These are phyloP conservation scores for Musa acuminata DNA, from an alignment of 176 grass and related monocot species.

Conservation along the genomic window DNA sequence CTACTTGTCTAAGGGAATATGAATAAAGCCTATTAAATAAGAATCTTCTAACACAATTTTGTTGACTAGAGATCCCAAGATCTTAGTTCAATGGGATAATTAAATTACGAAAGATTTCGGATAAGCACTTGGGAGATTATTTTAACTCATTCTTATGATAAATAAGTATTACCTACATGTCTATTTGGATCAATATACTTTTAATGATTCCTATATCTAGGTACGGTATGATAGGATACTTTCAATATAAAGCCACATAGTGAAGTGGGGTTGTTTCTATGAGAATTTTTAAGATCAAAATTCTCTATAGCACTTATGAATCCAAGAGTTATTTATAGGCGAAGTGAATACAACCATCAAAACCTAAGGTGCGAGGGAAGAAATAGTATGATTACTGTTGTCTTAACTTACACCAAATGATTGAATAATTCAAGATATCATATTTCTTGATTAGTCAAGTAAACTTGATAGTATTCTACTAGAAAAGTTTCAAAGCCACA, in stretches of 20 bases:
- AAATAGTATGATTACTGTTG: not conserved
- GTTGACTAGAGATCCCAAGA: not conserved
- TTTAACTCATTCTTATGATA: not conserved
- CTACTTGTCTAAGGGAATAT: not conserved
- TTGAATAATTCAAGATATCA: not conserved
- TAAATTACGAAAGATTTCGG: not conserved
- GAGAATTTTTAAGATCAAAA: no score
- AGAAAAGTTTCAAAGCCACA: not conserved
- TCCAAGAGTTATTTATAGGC: no score
- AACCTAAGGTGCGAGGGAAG: not conserved
- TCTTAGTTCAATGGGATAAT: not conserved
- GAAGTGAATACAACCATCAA: not conserved
- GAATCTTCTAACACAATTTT: not conserved
- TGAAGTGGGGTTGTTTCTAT: not conserved
- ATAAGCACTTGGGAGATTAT: not conserved
- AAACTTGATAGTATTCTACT: not conserved
- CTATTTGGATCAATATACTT: not conserved
- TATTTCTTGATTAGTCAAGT: not conserved
- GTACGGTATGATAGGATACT: not conserved
- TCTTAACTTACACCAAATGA: not conserved
- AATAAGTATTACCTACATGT: not conserved
- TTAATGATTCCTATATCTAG: conserved; percentile 1
- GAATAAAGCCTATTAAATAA: not conserved
- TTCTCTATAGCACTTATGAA: no score
- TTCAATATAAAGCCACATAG: not conserved